These are phyloP conservation scores for Magnaporthiopsis rhizophila DNA, from an alignment of 2,329 filamentous ascomycete species.

Conservation along the genomic window DNA sequence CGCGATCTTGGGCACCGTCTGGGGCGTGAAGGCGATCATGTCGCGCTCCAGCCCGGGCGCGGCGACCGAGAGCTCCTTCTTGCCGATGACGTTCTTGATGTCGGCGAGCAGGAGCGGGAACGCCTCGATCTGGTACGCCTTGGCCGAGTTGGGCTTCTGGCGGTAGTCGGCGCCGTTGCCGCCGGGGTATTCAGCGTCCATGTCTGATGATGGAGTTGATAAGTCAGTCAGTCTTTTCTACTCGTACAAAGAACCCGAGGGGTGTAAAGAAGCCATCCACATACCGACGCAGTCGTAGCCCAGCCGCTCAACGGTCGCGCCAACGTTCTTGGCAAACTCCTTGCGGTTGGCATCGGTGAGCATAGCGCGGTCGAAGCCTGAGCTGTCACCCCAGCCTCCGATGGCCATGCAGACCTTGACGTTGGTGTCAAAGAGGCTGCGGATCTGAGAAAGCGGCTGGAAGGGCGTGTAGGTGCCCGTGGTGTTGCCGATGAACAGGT, in stretches of 20 bases:
- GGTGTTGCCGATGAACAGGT: slow-evolving; percentile 36
- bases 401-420: slow-evolving; percentile 56
- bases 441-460: slow-evolving; percentile 40
- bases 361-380: slow-evolving; percentile 44
- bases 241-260: neutral
- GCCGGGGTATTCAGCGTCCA: slow-evolving; percentile 60
- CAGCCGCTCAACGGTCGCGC: slow-evolving; percentile 40
- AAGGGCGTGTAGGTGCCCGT: slow-evolving; percentile 42
- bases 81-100: slow-evolving; percentile 43
- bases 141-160: slow-evolving; percentile 49
- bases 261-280: slow-evolving; percentile 12
- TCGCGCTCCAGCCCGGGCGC: slow-evolving; percentile 57
- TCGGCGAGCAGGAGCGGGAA: slow-evolving; percentile 54
- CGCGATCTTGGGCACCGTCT: slow-evolving; percentile 51
- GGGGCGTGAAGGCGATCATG: slow-evolving; percentile 57
- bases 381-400: slow-evolving; percentile 57
- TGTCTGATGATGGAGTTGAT: slow-evolving; percentile 24
- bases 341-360: slow-evolving; percentile 37
- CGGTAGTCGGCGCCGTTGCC: slow-evolving; percentile 68
- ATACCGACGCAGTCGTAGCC: slow-evolving; percentile 54
- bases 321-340: slow-evolving; percentile 50
- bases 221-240: neutral
- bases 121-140: slow-evolving; percentile 52
- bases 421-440: slow-evolving; percentile 40
- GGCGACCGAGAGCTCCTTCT: slow-evolving; percentile 58